Conservation (phyloP, 257 asterid species). For the Jacaranda mimosifolia region DNA sequence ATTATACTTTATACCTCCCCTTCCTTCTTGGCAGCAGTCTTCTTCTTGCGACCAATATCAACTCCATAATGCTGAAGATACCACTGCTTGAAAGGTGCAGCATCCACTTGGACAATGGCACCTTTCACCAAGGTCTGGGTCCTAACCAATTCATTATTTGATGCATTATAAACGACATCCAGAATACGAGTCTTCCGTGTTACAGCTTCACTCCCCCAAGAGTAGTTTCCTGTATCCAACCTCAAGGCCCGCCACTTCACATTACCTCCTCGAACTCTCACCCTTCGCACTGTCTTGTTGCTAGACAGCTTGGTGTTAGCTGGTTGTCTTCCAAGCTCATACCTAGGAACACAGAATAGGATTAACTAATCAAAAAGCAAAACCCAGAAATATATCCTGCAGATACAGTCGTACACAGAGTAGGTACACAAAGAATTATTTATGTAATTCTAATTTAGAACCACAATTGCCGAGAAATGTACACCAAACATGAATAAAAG, state of each 20-base stretch:
- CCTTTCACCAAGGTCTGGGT: conserved; percentile 79
- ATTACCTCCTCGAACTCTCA: conserved; percentile 80
- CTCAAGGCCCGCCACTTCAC: conserved; percentile 81
- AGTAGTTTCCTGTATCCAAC: conserved; percentile 73
- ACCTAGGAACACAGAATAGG: conserved; percentile 46
- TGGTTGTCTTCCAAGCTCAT: conserved; percentile 89
- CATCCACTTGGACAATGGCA: conserved; percentile 81
- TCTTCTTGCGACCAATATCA: conserved; percentile 86
- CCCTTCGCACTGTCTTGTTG: conserved; percentile 75
- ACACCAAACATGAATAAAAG: background rate
- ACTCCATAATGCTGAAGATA: conserved; percentile 85
- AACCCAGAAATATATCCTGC: background rate
- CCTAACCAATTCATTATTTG: conserved; percentile 78
- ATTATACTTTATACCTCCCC: conserved; percentile 59
- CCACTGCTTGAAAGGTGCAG: conserved; percentile 89
- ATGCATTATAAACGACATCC: conserved; percentile 81
- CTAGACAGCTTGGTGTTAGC: conserved; percentile 78
- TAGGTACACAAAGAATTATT: no score
- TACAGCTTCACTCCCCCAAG: conserved; percentile 82
- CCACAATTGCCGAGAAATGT: no score
- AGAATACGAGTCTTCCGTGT: conserved; percentile 72
- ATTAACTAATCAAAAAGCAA: conserved; percentile 1
- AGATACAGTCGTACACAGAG: background rate
- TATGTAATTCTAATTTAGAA: no score
- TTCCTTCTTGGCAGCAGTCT: conserved; percentile 68